Percentiles rank a stretch among this genome's conserved stretches.
Conservation (phyloP, 495 filamentous ascomycete genomes). For the Massariosphaeria phaeospora region DNA sequence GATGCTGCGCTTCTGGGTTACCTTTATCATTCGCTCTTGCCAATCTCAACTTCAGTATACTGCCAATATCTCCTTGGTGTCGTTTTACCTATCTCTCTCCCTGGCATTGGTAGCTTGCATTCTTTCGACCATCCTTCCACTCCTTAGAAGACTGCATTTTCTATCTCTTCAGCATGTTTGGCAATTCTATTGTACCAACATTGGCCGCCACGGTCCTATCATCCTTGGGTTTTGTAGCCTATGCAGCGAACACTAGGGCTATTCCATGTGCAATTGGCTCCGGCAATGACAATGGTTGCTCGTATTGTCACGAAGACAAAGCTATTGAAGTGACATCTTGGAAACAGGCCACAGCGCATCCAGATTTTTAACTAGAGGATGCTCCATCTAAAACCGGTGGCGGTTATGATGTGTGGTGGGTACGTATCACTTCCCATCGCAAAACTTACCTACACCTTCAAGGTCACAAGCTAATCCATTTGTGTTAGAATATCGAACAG, state of each 20-base stretch:
- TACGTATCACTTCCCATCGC: not conserved
- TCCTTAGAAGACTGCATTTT: not conserved
- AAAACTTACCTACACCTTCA: not conserved
- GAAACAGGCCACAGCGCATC: not conserved
- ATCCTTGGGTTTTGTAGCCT: not conserved
- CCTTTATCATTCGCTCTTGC: too few species aligned
- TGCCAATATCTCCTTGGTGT: too few species aligned
- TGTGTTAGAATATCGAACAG: not conserved
- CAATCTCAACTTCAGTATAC: too few species aligned
- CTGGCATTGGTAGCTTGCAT: too few species aligned
- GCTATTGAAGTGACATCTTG: conserved; percentile 3
- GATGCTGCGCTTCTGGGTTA: too few species aligned
- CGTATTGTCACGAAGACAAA: not conserved
- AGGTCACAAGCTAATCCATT: not conserved
- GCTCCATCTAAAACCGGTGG: conserved; percentile 3
- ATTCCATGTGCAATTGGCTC: conserved; percentile 9
- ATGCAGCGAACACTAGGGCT: not conserved
- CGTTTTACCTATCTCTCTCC: too few species aligned
- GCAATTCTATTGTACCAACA: not conserved
- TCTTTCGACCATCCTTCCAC: not conserved
- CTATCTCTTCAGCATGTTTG: not conserved
- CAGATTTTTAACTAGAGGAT: not conserved
- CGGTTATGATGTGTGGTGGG: conserved; percentile 11
- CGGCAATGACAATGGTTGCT: conserved; percentile 9
- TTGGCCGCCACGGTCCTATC: not conserved